These are phyloP conservation scores for Cryptococcus sp. DNA, from an alignment of 1,284 basidiomycete genomes.

Conservation along the genomic window DNA sequence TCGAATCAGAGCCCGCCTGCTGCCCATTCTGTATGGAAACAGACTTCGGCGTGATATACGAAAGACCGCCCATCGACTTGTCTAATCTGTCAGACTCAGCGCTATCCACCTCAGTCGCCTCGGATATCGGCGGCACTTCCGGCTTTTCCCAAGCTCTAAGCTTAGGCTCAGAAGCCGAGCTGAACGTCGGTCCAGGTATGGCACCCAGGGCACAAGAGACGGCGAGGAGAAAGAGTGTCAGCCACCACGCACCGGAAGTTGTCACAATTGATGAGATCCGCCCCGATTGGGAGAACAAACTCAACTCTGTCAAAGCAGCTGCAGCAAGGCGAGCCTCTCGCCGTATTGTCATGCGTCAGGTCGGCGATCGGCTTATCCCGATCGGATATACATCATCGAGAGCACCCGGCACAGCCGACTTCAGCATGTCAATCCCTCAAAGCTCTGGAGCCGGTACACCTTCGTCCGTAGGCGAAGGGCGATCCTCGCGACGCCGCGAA, in stretches of 20 bases:
- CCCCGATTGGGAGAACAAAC: slow-evolving; percentile 91
- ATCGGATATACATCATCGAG: slow-evolving; percentile 77
- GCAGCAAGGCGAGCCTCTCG: slow-evolving; percentile 88
- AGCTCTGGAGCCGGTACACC: slow-evolving; percentile 10
- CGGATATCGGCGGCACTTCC: slow-evolving; percentile 63
- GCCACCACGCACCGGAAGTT: slow-evolving; percentile 64
- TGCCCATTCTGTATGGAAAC: slow-evolving; percentile 97
- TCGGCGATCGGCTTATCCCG: slow-evolving; percentile 93
- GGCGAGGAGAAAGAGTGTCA: slow-evolving; percentile 55
- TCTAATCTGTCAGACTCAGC: slow-evolving; percentile 22
- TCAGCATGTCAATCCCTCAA: slow-evolving; percentile 43
- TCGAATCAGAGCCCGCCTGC: slow-evolving; percentile 87
- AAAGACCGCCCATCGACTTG: slow-evolving; percentile 60
- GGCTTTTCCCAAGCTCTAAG: slow-evolving; percentile 37
- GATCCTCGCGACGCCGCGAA: slow-evolving; percentile 26
- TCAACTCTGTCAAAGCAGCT: slow-evolving; percentile 82
- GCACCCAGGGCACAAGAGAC: slow-evolving; percentile 43
- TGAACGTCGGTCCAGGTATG: slow-evolving; percentile 39
- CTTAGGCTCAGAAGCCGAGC: slow-evolving; percentile 28
- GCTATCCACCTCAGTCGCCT: slow-evolving; percentile 53
- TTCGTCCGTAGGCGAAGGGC: slow-evolving; percentile 21
- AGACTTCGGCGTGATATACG: slow-evolving; percentile 93
- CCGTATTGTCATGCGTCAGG: slow-evolving; percentile 96
- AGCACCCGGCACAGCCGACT: slow-evolving; percentile 48
- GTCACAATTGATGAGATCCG: slow-evolving; percentile 90